These are phyloP conservation scores for Amanita phalloides DNA, from an alignment of 768 basidiomycete species.

Conservation along the genomic window DNA sequence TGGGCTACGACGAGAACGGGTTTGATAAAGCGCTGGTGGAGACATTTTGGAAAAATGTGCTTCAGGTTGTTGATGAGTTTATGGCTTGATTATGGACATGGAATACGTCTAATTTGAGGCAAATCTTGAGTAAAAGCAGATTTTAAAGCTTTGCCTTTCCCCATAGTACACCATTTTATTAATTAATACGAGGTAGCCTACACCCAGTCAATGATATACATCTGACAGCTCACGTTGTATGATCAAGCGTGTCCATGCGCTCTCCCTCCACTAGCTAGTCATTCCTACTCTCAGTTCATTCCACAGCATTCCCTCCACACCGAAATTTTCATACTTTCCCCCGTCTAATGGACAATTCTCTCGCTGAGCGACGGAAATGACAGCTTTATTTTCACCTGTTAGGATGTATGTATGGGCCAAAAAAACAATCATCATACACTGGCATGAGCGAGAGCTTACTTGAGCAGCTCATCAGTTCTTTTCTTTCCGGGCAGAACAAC, in stretches of 20 bases:
- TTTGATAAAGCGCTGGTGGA: constrained; percentile 54
- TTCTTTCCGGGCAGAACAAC: constrained; percentile 79
- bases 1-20: constrained; percentile 73
- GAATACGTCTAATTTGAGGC: background rate
- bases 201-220: constrained; percentile 15
- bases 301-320: constrained; percentile 78
- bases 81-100: constrained; percentile 16
- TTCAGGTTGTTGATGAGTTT: constrained; percentile 47
- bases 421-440: background rate
- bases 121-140: background rate
- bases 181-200: background rate
- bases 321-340: constrained; percentile 80
- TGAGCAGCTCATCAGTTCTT: constrained; percentile 73
- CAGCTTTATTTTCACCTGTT: constrained; percentile 78
- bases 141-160: too few relatives aligned
- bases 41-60: constrained; percentile 54
- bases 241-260: constrained; percentile 70
- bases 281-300: constrained; percentile 68
- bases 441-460: constrained; percentile 31
- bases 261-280: constrained; percentile 83
- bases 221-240: constrained; percentile 82
- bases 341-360: constrained; percentile 52
- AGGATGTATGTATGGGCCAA: background rate
- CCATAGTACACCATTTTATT: background rate
- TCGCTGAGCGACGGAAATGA: constrained; percentile 72